These are phyloP conservation scores for Emergomyces africanus DNA, from an alignment of 2,329 filamentous ascomycete species.

Conservation along the genomic window DNA sequence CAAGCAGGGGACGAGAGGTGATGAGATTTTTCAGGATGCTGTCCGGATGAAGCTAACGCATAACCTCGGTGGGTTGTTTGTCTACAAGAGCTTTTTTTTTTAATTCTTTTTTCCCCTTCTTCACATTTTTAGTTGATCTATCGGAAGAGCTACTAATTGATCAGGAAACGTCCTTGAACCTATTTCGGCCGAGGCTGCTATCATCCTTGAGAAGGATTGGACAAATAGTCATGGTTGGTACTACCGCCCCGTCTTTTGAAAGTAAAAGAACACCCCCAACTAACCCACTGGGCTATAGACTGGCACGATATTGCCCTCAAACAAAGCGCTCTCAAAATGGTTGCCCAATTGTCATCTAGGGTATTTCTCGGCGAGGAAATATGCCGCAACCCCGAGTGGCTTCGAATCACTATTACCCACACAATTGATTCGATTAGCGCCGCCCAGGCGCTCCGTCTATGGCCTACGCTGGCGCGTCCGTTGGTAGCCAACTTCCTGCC, in stretches of 20 bases:
- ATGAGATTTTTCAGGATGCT: slow-evolving; percentile 12
- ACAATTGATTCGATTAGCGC: slow-evolving; percentile 9
- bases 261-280: not conserved
- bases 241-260: not conserved
- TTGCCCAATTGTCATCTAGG: slow-evolving; percentile 10
- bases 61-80: slow-evolving; percentile 10
- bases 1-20: slow-evolving; percentile 3
- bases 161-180: slow-evolving; percentile 8
- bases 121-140: no score
- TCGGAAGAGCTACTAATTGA: not conserved
- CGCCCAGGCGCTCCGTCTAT: slow-evolving; percentile 10
- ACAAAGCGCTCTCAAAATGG: slow-evolving; percentile 8
- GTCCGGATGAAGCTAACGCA: slow-evolving; percentile 16
- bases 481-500: slow-evolving; percentile 10
- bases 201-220: slow-evolving; percentile 7
- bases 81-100: not conserved
- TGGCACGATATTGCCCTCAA: slow-evolving; percentile 12
- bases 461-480: slow-evolving; percentile 2
- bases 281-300: slow-evolving; percentile 3
- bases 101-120: no score
- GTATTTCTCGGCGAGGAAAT: slow-evolving; percentile 11
- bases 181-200: slow-evolving; percentile 5
- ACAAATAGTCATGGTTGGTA: slow-evolving; percentile 7
- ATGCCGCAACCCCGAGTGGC: slow-evolving; percentile 12
- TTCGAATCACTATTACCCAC: slow-evolving; percentile 9